Evolutionary conservation across 2,329 filamentous ascomycete species (phyloP).

Genomic region (Didymella exigua): DNA sequence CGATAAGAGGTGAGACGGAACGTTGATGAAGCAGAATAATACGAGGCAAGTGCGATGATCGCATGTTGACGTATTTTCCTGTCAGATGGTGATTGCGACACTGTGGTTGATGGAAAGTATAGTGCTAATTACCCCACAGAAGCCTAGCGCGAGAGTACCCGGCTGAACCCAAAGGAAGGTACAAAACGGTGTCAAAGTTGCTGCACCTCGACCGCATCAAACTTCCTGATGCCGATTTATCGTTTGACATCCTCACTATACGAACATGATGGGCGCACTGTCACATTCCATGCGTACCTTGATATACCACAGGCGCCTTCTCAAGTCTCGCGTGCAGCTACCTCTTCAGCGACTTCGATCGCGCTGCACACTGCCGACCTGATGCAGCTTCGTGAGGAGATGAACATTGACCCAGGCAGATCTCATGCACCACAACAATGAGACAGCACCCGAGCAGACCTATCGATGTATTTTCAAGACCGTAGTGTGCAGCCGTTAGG

Average conservation of each 20-base stretch:
- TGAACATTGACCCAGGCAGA: not conserved
- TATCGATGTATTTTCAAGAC: too few species aligned
- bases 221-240: too few species aligned
- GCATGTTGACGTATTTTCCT: not conserved
- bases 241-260: too few species aligned
- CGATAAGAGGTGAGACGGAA: not conserved
- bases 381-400: not conserved
- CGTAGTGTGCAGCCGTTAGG: not conserved
- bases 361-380: not conserved
- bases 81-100: not conserved
- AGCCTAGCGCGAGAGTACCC: conserved; percentile 12
- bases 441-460: not conserved
- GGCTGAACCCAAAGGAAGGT: not conserved
- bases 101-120: conserved; percentile 5
- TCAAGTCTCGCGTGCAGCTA: not conserved
- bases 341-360: not conserved
- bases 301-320: not conserved
- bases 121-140: not conserved
- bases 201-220: not conserved
- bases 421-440: not conserved
- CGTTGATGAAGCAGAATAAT: not conserved
- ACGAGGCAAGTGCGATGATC: not conserved
- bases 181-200: conserved; percentile 1
- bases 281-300: not conserved
- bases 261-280: conserved; percentile 6